Evolutionary conservation across 495 filamentous ascomycete species (phyloP), one percentile per base, ranked within the genome.

Genomic region (Aspergillus baeticus): DNA sequence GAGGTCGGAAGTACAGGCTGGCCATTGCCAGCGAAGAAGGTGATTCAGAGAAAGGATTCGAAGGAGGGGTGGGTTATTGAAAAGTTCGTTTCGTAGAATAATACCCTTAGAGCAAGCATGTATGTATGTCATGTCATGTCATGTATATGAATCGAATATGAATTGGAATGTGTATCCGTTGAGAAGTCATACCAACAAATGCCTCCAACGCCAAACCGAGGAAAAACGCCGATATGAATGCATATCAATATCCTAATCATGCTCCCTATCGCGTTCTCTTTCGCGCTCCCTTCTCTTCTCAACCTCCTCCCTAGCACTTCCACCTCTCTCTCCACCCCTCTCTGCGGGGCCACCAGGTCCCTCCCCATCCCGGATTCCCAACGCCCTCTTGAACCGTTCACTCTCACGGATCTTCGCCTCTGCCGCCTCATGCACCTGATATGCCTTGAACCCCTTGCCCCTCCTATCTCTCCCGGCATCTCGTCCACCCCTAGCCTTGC

Each of bases 341-440:
- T 29, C 26, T 4, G 26, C 26, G 8, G 26, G 26, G 8, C 4
- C 62, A 94, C 93, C 72, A 20, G 10, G 20, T 1, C 5, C 44
- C 8, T 95, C 88, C 70, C 93, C 90, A 77, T 96, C 84, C 59
- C 84, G 82, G 60, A 98, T 96, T 44, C 91, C 91, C 68, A 99
- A 79, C 22, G 94, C 94, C 72, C 83, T 91, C 57, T 92, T 74
- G 67, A 98, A 76, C 70, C 88, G 78, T 78, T 97, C 92, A 69
- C 86, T 96, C 81, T 99, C 93, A 69, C 89, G 87, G 65, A 96
- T 92, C 84, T 99, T 99, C 51, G 92, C 93, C 67, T 92, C 87
- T 21, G 94, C 94, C 63, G 96, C 72, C 73, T 98, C 93, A 81
- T 99, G 94, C 21, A 98, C 92, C 72, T 96, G 91, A 76, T 98